A percentile compares a stretch with the other conserved stretches of the same genome.
phyloP scores from a whole-genome alignment of 495 filamentous ascomycete genomes.

The Amphirosellinia nigrospora region DNA sequence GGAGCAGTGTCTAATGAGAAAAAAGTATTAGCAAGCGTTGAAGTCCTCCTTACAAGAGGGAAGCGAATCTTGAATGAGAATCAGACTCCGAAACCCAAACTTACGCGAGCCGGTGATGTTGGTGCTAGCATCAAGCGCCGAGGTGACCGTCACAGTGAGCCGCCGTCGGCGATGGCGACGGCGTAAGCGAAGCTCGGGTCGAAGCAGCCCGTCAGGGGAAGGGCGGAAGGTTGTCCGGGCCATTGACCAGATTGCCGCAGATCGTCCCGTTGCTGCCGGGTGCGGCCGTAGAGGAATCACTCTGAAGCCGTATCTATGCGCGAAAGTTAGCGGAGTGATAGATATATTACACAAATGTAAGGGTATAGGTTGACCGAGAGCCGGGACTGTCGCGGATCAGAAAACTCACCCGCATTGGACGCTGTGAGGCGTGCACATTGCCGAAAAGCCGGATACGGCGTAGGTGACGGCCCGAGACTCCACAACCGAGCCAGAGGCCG shows the following conservation, averaged over 20 bases:
- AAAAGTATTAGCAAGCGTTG: background rate
- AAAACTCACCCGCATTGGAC: conserved; percentile 10
- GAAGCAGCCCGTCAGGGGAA: conserved; percentile 7
- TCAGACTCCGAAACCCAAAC: background rate
- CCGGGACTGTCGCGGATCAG: background rate
- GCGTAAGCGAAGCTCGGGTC: conserved; percentile 10
- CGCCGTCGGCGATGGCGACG: conserved; percentile 9
- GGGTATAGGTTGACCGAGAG: background rate
- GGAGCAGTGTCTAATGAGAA: background rate
- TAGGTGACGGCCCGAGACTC: background rate
- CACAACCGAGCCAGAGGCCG: conserved; percentile 17
- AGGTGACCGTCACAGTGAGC: conserved; percentile 15
- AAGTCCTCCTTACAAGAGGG: background rate
- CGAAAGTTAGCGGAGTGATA: background rate
- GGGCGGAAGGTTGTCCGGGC: conserved; percentile 20
- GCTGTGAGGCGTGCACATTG: conserved; percentile 2
- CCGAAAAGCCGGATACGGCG: conserved; percentile 6
- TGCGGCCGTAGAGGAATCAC: background rate
- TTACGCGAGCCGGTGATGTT: conserved; percentile 20
- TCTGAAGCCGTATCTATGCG: conserved; percentile 16
- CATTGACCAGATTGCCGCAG: conserved; percentile 4
- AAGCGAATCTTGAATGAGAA: background rate
- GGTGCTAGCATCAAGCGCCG: conserved; percentile 17
- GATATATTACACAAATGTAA: background rate
- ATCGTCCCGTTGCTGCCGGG: conserved; percentile 13